These are phyloP conservation scores for Toxicodendron radicans DNA, from an alignment of 345 rosid species.

Conservation along the genomic window DNA sequence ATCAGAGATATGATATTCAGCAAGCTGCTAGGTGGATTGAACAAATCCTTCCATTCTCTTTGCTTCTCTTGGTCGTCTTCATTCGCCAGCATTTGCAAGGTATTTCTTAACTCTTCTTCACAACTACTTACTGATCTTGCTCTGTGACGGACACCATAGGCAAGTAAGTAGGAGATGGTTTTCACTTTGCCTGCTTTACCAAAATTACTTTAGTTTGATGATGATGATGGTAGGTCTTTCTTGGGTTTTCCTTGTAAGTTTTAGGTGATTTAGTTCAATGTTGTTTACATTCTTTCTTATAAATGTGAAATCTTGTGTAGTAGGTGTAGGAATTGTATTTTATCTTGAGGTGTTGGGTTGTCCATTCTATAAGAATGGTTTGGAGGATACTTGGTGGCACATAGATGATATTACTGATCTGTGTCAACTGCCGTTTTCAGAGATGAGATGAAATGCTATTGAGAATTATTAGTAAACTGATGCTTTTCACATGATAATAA, in stretches of 20 bases:
- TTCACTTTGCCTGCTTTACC: not conserved
- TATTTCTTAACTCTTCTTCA: constrained; percentile 19
- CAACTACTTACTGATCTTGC: not conserved
- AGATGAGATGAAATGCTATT: not conserved
- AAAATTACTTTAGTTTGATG: not conserved
- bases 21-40: constrained; percentile 99
- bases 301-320: not conserved
- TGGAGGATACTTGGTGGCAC: not conserved
- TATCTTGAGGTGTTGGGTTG: not conserved
- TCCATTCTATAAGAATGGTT: not conserved
- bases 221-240: not conserved
- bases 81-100: constrained; percentile 99
- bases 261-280: not conserved
- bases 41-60: constrained; percentile 93
- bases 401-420: not conserved
- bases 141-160: not conserved
- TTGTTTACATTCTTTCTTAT: not conserved
- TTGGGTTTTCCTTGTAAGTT: not conserved
- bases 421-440: not conserved
- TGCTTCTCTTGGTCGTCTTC: constrained; percentile 96
- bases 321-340: not conserved
- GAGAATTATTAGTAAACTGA: not conserved
- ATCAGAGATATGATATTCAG: constrained; percentile 99
- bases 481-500: not conserved
- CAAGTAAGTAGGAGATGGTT: not conserved